Evolutionary conservation across 192 early-diverging fungal species (phyloP), one percentile per base, ranked within the genome.

Genomic region (Gigaspora rosea): DNA sequence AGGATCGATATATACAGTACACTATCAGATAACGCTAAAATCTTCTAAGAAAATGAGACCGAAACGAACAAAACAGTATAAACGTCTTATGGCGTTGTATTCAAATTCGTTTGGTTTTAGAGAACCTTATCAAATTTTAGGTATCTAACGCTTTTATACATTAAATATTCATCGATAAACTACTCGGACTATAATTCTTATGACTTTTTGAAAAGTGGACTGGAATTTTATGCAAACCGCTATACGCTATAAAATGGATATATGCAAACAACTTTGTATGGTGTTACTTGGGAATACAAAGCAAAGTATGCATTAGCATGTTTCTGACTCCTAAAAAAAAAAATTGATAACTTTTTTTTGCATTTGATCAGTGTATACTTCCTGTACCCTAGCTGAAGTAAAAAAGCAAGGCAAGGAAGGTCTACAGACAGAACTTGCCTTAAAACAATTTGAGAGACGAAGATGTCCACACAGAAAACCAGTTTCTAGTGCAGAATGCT

Each of bases 41-140:
- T 22, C 61, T n/a, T n/a, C n/a, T n/a, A 49, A 57, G 33, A 74
- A 73, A 66, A 98, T 97, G 97, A 89, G 91, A 68, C 83, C 90
- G 32, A 97, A 97, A 80, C 85, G 94, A 58, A 84, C 88, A 65
- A 96, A 97, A 82, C 83, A 85, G 32, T 92, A 94, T 79, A 94
- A 91, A 82, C 87, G 90, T 73, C 87, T 85, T 63, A 96, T 98
- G 92, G 83, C 86, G 75, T 83, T 94, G 50, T 98, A 97, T 85
- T 81, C 83, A 57, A 82, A 88, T 75, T 87, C 87, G 8, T 97
- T 94, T 86, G 92, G 92, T 0, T 97, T 98, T 82, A 85, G 93
- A 71, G 91, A 92, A 71, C 97, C 97, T n/a, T 98, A 93, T 85
- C 97, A 97, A 80, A 81, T 97, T 13, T 48, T 94, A 66, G 79